phyloP scores from a whole-genome alignment of 495 filamentous ascomycete species.

The Cudoniella acicularis region DNA sequence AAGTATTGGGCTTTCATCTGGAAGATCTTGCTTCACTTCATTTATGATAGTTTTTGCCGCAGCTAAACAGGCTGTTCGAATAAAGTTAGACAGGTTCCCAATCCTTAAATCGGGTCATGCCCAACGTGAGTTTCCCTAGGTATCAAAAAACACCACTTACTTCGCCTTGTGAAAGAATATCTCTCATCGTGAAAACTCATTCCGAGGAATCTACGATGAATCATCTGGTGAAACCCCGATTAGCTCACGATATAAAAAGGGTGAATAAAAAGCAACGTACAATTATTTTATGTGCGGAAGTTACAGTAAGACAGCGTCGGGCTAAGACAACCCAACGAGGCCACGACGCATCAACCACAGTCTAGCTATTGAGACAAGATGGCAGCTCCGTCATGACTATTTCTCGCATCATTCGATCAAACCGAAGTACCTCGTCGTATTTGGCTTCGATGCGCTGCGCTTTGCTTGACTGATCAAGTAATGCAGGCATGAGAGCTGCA shows the following conservation, averaged over 20 bases:
- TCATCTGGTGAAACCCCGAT: conserved; percentile 30
- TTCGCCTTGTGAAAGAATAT: conserved; percentile 39
- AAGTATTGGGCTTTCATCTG: conserved; percentile 34
- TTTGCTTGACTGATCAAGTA: conserved; percentile 38
- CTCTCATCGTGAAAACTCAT: conserved; percentile 38
- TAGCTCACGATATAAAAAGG: too few relatives aligned
- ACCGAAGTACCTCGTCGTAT: conserved; percentile 41
- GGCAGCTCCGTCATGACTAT: conserved; percentile 33
- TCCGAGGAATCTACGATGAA: conserved; percentile 44
- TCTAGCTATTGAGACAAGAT: conserved; percentile 26
- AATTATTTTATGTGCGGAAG: conserved; percentile 47
- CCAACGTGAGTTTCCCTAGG: too few relatives aligned
- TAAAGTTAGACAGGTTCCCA: background rate
- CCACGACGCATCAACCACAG: conserved; percentile 36
- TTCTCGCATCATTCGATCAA: conserved; percentile 40
- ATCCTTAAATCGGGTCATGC: too few relatives aligned
- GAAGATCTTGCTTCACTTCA: conserved; percentile 31
- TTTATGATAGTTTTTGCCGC: conserved; percentile 45
- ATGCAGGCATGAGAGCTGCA: conserved; percentile 37
- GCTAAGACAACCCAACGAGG: conserved; percentile 40
- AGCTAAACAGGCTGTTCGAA: conserved; percentile 34
- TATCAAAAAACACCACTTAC: background rate
- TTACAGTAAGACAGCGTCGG: conserved; percentile 39
- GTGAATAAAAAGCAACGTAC: background rate
- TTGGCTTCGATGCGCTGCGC: conserved; percentile 32